These are phyloP conservation scores for Leptographium wingfieldii DNA, from an alignment of 2,329 filamentous ascomycete species.

Conservation along the genomic window DNA sequence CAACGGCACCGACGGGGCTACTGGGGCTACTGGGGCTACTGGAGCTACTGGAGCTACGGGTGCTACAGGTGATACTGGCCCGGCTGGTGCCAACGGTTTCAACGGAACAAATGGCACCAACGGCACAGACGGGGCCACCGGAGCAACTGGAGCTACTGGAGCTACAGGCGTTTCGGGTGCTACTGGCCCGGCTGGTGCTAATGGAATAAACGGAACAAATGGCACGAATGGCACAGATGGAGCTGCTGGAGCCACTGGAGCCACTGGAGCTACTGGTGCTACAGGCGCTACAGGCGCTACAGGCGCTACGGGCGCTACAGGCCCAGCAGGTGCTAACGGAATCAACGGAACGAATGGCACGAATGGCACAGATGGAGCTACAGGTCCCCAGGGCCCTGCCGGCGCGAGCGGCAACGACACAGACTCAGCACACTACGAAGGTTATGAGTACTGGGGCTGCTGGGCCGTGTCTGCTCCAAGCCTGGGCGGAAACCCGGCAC, in stretches of 20 bases:
- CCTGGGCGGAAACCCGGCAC: constrained; percentile 3
- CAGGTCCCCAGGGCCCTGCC: not conserved
- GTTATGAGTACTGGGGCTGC: constrained; percentile 8
- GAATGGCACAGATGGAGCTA: not conserved
- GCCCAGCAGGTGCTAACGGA: not conserved
- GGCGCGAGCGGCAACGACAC: not conserved
- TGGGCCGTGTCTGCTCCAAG: constrained; percentile 1
- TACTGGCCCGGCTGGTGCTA: not conserved
- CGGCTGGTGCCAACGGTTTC: too few relatives aligned
- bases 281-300: not conserved
- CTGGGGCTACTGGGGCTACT: too few relatives aligned
- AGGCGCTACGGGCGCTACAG: not conserved
- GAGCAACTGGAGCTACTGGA: not conserved
- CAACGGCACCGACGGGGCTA: not conserved
- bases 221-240: not conserved
- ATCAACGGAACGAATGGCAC: not conserved
- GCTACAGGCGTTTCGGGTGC: too few relatives aligned
- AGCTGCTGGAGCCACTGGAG: not conserved
- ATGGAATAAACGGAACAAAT: too few relatives aligned
- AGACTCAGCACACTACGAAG: not conserved
- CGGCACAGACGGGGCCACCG: too few relatives aligned
- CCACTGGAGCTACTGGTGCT: not conserved
- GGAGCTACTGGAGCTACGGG: too few relatives aligned
- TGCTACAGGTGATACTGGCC: too few relatives aligned
- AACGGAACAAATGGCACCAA: too few relatives aligned